Base-by-base conservation (phyloP, 2,329 filamentous ascomycete species). In the Rutstroemia sp. region DNA sequence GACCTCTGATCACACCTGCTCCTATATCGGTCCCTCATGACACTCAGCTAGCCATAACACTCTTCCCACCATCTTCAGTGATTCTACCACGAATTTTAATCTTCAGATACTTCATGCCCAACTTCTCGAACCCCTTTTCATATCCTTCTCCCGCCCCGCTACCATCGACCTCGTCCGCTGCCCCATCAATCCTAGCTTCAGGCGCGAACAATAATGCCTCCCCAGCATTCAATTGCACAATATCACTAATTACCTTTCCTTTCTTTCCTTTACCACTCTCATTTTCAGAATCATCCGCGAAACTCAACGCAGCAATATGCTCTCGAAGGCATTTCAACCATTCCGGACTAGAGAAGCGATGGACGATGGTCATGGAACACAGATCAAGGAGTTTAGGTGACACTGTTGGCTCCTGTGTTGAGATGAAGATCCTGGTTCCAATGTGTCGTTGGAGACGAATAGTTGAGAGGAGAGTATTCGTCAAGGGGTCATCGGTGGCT, bases 361-460 rank as follows among this genome's bases (percentile, higher is more conserved):
- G 87, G 0, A 91, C 82, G 16, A 91, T 76, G 0, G 82, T 87
- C n/a, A 88, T 72, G 1, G 81, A 84, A 68, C 84, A 90, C 0
- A 92, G 73, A 53, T 89, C 86, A 0, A 92, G 75, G 0, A 94
- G 76, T 16, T 78, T 76, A 0, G 83, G 81, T 0, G 84, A 85
- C 4, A 92, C 76, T 0, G 86, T 89, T 0, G 88, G 88, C 64
- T 92, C 88, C 65, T 94, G 87, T 0, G 88, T 92, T 0, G 87
- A 84, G 34, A 92, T 84, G 44, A 92, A 67, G 4, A 91, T 75
- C 0, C 88, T 78, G 0, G 79, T 76, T 0, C 78, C 87, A 0
- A 83, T 70, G 65, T 92, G 88, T 0, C 87, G 82, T 68, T 92
- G 87, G 17, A 86, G 75, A 0, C 88, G 79, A 61, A 92, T 86